These are phyloP conservation scores for Fusarium verticillioides DNA, from an alignment of 2,329 filamentous ascomycete genomes.

Conservation along the genomic window DNA sequence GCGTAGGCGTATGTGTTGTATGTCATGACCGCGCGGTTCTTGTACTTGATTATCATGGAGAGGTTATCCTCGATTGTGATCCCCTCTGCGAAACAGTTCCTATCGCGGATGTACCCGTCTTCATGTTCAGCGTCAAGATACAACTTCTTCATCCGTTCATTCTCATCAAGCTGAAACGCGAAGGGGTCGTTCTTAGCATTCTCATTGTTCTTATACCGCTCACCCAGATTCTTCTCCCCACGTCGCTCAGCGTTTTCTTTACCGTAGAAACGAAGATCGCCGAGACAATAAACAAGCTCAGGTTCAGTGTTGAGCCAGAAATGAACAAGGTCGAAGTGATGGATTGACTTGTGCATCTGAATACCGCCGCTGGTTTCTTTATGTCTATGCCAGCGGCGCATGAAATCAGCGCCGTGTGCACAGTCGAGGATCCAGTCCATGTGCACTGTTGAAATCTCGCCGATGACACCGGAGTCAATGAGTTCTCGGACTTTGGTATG, in stretches of 20 bases:
- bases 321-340: constrained; percentile 71
- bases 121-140: constrained; percentile 72
- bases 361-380: constrained; percentile 69
- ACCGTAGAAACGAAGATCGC: constrained; percentile 69
- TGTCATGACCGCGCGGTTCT: constrained; percentile 66
- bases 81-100: constrained; percentile 70
- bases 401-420: constrained; percentile 70
- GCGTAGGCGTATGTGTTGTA: constrained; percentile 70
- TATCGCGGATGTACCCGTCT: constrained; percentile 70
- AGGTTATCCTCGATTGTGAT: constrained; percentile 74
- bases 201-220: constrained; percentile 61
- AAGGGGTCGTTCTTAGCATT: constrained; percentile 66
- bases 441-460: constrained; percentile 66
- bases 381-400: constrained; percentile 71
- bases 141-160: constrained; percentile 64
- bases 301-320: constrained; percentile 70
- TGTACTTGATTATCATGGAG: constrained; percentile 67
- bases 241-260: constrained; percentile 68
- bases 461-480: constrained; percentile 64
- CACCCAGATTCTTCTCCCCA: constrained; percentile 62
- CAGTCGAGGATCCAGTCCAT: constrained; percentile 74
- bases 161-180: constrained; percentile 64
- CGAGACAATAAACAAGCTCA: constrained; percentile 66
- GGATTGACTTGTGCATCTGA: constrained; percentile 71
- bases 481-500: constrained; percentile 69